Percentiles rank a stretch among this genome's conserved stretches.
Evolutionary conservation across 257 asterid species (phyloP).

Genomic region (Penstemon davidsonii): DNA sequence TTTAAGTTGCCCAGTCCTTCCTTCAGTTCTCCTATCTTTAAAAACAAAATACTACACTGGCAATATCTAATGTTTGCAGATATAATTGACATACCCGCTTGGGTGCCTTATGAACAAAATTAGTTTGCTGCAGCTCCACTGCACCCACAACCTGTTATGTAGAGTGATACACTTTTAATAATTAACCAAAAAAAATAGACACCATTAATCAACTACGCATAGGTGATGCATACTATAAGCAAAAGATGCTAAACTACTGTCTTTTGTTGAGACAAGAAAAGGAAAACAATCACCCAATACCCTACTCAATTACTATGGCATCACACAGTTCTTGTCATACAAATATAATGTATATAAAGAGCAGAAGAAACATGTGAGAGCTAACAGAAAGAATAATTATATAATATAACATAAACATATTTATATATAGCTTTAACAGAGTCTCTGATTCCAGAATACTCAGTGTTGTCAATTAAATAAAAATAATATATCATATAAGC

Average conservation of each 20-base stretch:
- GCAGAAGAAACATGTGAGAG: not conserved
- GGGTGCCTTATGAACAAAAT: slow-evolving; percentile 71
- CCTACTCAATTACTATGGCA: not conserved
- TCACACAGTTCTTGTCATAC: not conserved
- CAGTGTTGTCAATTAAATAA: not conserved
- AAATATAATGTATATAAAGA: not conserved
- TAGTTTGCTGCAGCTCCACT: slow-evolving; percentile 62
- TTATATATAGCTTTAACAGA: not conserved
- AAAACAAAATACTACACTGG: not conserved
- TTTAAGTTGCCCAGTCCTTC: not conserved
- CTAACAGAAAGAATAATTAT: not conserved
- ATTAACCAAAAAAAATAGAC: not conserved
- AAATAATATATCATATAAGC: not conserved
- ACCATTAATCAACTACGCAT: not conserved
- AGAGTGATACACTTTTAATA: slow-evolving; percentile 18
- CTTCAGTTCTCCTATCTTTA: not conserved
- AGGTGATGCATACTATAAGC: not conserved
- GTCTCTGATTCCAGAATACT: not conserved
- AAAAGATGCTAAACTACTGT: not conserved
- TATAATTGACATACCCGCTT: slow-evolving; percentile 57
- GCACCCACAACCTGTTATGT: slow-evolving; percentile 59
- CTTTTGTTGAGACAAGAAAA: not conserved
- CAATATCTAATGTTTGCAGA: not conserved
- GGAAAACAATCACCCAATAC: not conserved
- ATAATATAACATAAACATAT: no score